Conservation (phyloP, 2,329 filamentous ascomycete species). For the Calonectria crousiana region DNA sequence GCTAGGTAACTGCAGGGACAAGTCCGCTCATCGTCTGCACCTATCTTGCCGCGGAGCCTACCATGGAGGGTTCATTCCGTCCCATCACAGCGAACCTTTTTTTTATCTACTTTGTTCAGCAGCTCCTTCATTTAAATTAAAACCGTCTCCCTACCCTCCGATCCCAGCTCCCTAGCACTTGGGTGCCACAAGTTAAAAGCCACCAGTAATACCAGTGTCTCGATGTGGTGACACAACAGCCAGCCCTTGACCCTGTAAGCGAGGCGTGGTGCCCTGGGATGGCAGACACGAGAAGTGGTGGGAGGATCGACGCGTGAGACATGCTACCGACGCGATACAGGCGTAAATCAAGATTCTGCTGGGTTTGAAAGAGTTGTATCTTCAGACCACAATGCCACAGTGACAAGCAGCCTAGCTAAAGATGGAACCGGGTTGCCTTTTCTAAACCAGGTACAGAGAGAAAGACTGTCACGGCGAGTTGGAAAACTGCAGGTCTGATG, state of each 20-base stretch:
- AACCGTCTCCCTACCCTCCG: neutral
- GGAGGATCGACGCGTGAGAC: constrained; percentile 24
- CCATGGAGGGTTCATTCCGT: neutral
- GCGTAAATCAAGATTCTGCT: constrained; percentile 18
- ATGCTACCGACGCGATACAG: constrained; percentile 15
- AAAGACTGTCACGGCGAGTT: neutral
- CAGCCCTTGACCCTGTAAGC: constrained; percentile 37
- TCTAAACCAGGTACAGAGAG: too few relatives aligned
- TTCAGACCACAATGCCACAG: neutral
- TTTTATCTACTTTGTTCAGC: neutral
- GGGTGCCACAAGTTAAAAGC: neutral
- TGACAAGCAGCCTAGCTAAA: neutral
- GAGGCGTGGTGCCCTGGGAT: constrained; percentile 27
- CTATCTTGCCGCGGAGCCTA: neutral
- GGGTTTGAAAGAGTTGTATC: neutral
- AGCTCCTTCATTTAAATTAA: neutral
- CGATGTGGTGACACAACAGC: constrained; percentile 34
- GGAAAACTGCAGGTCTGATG: neutral
- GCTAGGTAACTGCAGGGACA: neutral
- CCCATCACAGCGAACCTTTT: neutral
- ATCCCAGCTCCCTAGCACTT: neutral
- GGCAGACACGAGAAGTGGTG: constrained; percentile 13
- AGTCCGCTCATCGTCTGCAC: neutral
- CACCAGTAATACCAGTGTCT: constrained; percentile 23
- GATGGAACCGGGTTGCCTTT: neutral